Evolutionary conservation across 768 basidiomycete species (phyloP), one percentile per base, ranked within the genome.

Genomic region (Pleurotus tuber-regium): DNA sequence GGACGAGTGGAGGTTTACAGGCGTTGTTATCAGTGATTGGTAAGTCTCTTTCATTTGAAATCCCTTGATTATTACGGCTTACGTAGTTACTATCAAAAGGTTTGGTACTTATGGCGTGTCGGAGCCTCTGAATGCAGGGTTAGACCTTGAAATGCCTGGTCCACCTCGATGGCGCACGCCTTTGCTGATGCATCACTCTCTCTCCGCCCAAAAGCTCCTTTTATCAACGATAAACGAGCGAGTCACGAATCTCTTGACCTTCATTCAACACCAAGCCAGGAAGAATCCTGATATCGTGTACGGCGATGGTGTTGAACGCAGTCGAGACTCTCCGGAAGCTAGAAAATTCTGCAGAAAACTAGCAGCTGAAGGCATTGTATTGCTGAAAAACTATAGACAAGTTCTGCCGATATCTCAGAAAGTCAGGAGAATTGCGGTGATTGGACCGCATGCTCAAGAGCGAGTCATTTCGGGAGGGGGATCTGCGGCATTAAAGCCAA

Each of bases 101-200:
- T 83, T 80, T 58, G 89, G 89, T 12, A 77, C 81, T 1, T 89
- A 90, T 61, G 78, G 84, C 21, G 75, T 85, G n/a, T 83, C 84
- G 55, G 73, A 78, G 51, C 66, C 79, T 9, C 68, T 89, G 48
- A 89, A 89, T 59, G 86, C 87, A 11, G 87, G 88, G 4, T 70
- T 90, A 23, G 85, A 89, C 61, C 76, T 91, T 26, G 86, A 89
- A 66, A 89, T 87, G 86, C 86, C 86, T 2, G 87, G 88, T 2
- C 76, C 78, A 16, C 79, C 83, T 52, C 81, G 85, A 36, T 88
- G 86, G 87, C 76, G 88, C 47, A 80, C 74, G 0, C 69, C 61
- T 12, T 50, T 62, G 3, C 69, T 76, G 26, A 66, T 74, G 14
- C 58, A 70, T 30, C 71, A 71, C 38, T 68, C 62, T 11, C 49